Percentiles rank a stretch among this genome's conserved stretches.
These are phyloP conservation scores for Lodderomyces beijingensis DNA, from an alignment of 1,139 yeast genomes.

Conservation along the genomic window DNA sequence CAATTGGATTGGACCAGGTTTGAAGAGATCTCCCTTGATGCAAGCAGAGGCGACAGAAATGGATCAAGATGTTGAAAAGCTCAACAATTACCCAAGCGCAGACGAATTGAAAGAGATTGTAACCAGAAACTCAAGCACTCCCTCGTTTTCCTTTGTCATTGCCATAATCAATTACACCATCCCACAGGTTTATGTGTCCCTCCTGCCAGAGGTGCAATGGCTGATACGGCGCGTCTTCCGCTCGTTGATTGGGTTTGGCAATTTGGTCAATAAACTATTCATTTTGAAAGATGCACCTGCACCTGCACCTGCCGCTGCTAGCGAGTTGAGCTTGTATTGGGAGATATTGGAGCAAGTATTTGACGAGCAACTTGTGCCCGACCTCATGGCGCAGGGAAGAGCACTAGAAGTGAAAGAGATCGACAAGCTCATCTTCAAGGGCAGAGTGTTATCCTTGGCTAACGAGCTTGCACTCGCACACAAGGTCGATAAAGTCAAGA, in stretches of 20 bases:
- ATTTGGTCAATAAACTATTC: slow-evolving; percentile 20
- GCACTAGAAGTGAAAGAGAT: slow-evolving; percentile 25
- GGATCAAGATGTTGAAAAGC: slow-evolving; percentile 12
- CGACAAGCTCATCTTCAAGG: slow-evolving; percentile 36
- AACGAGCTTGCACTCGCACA: slow-evolving; percentile 19
- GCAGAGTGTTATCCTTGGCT: slow-evolving; percentile 23
- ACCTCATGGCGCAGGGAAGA: slow-evolving; percentile 8
- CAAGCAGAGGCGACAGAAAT: too few relatives aligned
- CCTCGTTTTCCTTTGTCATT: slow-evolving; percentile 16
- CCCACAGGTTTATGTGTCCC: slow-evolving; percentile 19
- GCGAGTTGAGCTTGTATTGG: slow-evolving; percentile 8
- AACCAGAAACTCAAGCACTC: slow-evolving; percentile 3
- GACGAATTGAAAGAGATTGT: slow-evolving; percentile 15
- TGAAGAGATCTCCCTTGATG: too few relatives aligned
- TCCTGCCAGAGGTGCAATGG: slow-evolving; percentile 14
- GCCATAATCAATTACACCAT: slow-evolving; percentile 29
- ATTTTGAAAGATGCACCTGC: slow-evolving; percentile 2
- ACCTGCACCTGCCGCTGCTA: too few relatives aligned
- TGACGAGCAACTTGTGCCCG: slow-evolving; percentile 15
- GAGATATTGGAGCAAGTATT: slow-evolving; percentile 17
- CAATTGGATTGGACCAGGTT: too few relatives aligned
- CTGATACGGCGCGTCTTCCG: slow-evolving; percentile 1
- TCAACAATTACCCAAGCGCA: slow-evolving; percentile 20
- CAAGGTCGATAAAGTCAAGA: slow-evolving; percentile 10
- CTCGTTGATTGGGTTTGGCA: slow-evolving; percentile 27